Base-by-base conservation (phyloP, 2,329 filamentous ascomycete species). In the Alternaria solani region DNA sequence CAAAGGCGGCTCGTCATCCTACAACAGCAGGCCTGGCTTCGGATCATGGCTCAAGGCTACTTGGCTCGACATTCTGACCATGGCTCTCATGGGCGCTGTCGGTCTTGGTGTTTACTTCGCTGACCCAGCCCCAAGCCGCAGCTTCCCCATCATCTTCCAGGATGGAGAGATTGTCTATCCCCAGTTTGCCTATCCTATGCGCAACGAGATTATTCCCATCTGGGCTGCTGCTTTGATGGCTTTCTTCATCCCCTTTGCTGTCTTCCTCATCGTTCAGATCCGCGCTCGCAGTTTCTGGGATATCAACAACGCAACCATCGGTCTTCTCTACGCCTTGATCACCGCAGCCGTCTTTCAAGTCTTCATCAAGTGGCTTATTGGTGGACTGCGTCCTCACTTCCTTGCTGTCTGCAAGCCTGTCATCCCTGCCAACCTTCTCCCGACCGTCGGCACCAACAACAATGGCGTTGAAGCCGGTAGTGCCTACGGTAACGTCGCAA, bases 321-420 rank as follows among this genome's bases (percentile, higher is more conserved):
- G 90, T 14, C 84, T 92, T 0, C 78, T 92, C 0, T 92, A 92
- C 81, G 83, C 86, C 0, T 83, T 92, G 63, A 90, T 92, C 78
- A 82, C 84, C 6, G 88, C 88, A 4, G 88, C 89, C n/a, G 86
- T 92, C 51, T 91, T 93, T 80, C 90, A 93, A 71, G 89, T 92
- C 66, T 89, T 92, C 71, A 70, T 92, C 74, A 93, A 93, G 78
- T 89, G 86, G 85, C 84, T 92, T 42, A 91, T 93, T 63, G 90
- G 90, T 14, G 90, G 72, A 39, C 63, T 78, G 9, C 75, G 75
- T n/a, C 90, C 90, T 1, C 88, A 91, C 75, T 92, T 92, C 80
- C 83, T 92, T 20, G 83, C 82, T 23, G 89, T 91, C 54, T 92
- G 89, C 83, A 85, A 89, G 75, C 90, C 89, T 1, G 83, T 84